Base-by-base conservation (phyloP, 306 rosid genomes). In the Spatholobus suberectus region DNA sequence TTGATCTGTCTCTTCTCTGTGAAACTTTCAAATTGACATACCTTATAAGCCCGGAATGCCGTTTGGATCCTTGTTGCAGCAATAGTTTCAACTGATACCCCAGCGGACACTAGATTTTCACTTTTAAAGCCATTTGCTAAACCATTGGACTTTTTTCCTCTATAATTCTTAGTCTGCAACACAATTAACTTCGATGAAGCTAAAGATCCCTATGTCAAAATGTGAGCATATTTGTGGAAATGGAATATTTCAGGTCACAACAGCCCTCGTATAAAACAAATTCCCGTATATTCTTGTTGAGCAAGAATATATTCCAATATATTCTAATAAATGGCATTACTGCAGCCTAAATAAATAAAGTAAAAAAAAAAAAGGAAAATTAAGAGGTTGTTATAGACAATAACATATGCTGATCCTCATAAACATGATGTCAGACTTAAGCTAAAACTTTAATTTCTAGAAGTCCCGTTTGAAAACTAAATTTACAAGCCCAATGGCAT, bases 21-120 rank as follows among this genome's bases (percentile, higher is more conserved):
- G 85, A 15, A 75, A 47, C 26, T 34, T 52, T 41, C 37, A 82
- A 83, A 52, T 70, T 9, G 51, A 40, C 86, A 71, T 85, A 94
- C 98, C 87, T 75, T 55, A 78, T 86, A 86, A 55, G 92, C 98
- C 3, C 97, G 94, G 80, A 89, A 89, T 72, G 91, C 93, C 8
- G 93, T 89, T 61, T 94, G 98, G 68, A 94, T 94, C 78, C 87
- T 85, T 63, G 78, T 90, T 76, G 98, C 98, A 27, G 98, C 94
- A 27, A 84, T 78, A 23, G 82, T 88, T 85, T 90, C 97, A 81
- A 86, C 61, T 74, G 92, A 85, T 81, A 86, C 75, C 71, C 81
- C 81, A 71, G 75, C 79, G 34, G 85, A 86, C 34, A 84, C 89
- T 68, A 66, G 70, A 55, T 52, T 83, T 58, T 72, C 82, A 46